Percentiles rank a stretch among this genome's conserved stretches.
phyloP scores from a whole-genome alignment of 2,329 filamentous ascomycete species.

The Pseudogymnoascus sp. region DNA sequence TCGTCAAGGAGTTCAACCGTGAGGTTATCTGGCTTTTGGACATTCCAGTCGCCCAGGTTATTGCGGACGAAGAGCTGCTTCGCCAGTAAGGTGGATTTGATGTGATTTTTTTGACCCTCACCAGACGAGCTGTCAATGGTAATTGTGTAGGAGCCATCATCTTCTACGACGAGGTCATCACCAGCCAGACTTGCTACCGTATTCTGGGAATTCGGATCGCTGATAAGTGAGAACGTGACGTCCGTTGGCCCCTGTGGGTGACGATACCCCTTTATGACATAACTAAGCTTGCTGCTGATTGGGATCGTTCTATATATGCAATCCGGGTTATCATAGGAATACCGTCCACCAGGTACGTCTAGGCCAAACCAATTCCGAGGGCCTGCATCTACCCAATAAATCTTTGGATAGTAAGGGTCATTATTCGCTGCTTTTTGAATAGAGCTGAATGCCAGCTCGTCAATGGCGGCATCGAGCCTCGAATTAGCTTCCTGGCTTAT shows the following conservation, averaged over 20 bases:
- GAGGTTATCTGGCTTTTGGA: neutral
- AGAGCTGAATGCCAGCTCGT: neutral
- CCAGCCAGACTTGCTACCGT: neutral
- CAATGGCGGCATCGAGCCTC: neutral
- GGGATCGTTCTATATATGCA: constrained; percentile 2
- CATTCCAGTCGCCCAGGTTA: neutral
- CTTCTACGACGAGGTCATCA: neutral
- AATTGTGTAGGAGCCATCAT: neutral
- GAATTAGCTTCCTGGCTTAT: neutral
- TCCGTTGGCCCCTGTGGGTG: neutral
- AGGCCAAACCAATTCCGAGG: neutral
- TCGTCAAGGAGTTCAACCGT: neutral
- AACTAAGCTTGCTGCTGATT: neutral
- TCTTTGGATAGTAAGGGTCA: neutral
- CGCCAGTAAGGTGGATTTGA: neutral
- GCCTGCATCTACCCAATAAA: neutral
- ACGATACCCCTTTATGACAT: neutral
- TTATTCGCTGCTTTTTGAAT: neutral
- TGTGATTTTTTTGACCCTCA: neutral
- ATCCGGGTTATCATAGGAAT: neutral
- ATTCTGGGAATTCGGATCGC: neutral
- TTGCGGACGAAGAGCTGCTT: constrained; percentile 3
- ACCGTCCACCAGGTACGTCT: neutral
- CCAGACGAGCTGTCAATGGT: constrained; percentile 1
- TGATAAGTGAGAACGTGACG: constrained; percentile 1